Base-by-base conservation (phyloP, 2,329 filamentous ascomycete species). In the Hypoxylon sp. region DNA sequence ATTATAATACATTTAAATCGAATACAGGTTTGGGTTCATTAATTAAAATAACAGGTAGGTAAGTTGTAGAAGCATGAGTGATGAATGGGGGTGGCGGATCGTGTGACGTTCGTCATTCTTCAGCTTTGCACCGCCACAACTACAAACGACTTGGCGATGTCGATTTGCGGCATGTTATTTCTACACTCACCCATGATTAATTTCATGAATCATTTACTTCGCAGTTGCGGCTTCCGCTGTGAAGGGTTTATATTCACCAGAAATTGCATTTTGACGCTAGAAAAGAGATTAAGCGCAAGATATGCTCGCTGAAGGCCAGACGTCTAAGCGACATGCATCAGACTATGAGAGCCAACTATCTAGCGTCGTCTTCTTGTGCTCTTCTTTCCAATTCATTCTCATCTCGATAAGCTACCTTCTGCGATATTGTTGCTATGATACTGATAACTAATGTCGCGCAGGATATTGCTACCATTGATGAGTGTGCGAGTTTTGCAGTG, bases 111-210 rank as follows among this genome's bases (percentile, higher is more conserved):
- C 23, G 41, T 63, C 53, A 62, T 58, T 53, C 28, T 60, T 57
- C 46, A 60, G 36, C 49, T 56, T 53, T 67, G 67, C 67, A 69
- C 67, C 32, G 67, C 67, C 67, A 69, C 67, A 59, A 34, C 23
- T 30, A 14, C 53, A 30, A 30, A 11, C 10, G 36, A 38, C 48
- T 57, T 52, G 45, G 49, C 49, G 49, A 21, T 30, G 41, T 57
- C 14, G 34, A 17, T 13, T 2, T 34, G 7, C 30, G 9, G 19
- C 13, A 21, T 10, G 28, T 21, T 32, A 21, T 53, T 51, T 25
- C 45, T 19, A 41, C 28, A 21, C 19, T 45, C 13, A 56, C 32
- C 6, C 19, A 30, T 9, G 2, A 9, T 7, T 43, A 43, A 41
- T 41, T 43, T 43, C 9, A n/a, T 21, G 7, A 43, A 19, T 43